Base-by-base conservation (phyloP, 306 rosid species). In the Lagenaria siceraria region DNA sequence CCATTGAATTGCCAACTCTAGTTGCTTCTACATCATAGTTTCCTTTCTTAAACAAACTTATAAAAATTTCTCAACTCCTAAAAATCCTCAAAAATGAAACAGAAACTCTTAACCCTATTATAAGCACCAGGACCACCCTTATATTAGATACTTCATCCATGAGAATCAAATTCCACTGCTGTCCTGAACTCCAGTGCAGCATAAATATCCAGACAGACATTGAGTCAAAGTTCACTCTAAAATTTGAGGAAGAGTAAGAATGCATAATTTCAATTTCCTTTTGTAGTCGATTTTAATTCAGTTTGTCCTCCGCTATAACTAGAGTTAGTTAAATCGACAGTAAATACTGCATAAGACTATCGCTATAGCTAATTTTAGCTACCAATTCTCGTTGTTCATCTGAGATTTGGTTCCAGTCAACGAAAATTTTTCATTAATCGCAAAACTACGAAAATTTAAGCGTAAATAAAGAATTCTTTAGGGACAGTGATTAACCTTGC, bases 401-500 rank as follows among this genome's bases (percentile, higher is more conserved):
- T 65, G 24, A 29, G 5, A 62, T 63, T 36, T 12, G 3, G 21
- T 31, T 42, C 6, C 54, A 52, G 10, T 19, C 52, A 24, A 42
- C 24, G 55, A 60, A 70, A 46, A 14, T 15, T 24, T 13, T 15
- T 14, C 75, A 25, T 8, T 46, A 1, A 69, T 69, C 75, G 5
- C 21, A 6, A 21, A 22, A 14, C 1, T 22, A 38, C 17, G 35
- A n/a, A 43, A 69, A 13, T 7, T 0, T 6, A 69, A 40, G 19
- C 55, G 21, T 21, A 5, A 40, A 69, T 48, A 43, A 71, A 71
- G 58, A 14, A 48, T 43, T 71, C 15, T 17, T 14, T 1, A 48
- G 11, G 2, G 38, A 25, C 4, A 19, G 55, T 3, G 7, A 2
- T 6, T 27, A 6, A 91, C 97, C 91, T 95, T 95, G 75, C 89